phyloP scores from a whole-genome alignment of 257 asterid species.

The Cruciata laevipes region DNA sequence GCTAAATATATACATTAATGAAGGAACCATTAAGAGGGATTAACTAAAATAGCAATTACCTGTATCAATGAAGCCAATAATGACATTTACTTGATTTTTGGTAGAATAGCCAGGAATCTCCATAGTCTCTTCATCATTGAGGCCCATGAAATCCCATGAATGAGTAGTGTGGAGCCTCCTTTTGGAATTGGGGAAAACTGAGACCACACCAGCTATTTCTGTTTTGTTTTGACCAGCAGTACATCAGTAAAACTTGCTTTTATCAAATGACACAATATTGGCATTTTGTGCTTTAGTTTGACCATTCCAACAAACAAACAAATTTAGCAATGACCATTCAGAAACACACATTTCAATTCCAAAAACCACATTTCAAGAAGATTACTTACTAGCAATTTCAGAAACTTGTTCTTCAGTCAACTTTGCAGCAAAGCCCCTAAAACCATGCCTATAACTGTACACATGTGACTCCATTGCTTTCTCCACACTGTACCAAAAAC shows the following conservation, averaged over 20 bases:
- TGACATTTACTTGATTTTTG: conserved; percentile 83
- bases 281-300: conserved; percentile 54
- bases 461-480: conserved; percentile 77
- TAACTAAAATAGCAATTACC: conserved; percentile 29
- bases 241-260: conserved; percentile 4
- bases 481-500: conserved; percentile 48
- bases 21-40: neutral
- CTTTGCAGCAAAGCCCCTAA: conserved; percentile 96
- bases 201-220: conserved; percentile 94
- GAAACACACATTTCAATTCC: neutral
- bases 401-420: conserved; percentile 78
- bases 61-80: conserved; percentile 90
- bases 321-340: neutral
- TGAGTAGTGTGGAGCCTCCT: conserved; percentile 89
- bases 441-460: conserved; percentile 79
- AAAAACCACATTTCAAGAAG: neutral
- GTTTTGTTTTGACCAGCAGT: conserved; percentile 26
- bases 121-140: conserved; percentile 70
- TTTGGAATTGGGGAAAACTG: conserved; percentile 77
- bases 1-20: no score
- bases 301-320: conserved; percentile 7
- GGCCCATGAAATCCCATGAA: conserved; percentile 99
- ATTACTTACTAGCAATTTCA: conserved; percentile 61
- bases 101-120: conserved; percentile 89
- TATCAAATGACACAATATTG: conserved; percentile 40